Percentiles rank a stretch among this genome's conserved stretches.
Conservation (phyloP, 164 flowering plant species). For the Tetracentron sinense region DNA sequence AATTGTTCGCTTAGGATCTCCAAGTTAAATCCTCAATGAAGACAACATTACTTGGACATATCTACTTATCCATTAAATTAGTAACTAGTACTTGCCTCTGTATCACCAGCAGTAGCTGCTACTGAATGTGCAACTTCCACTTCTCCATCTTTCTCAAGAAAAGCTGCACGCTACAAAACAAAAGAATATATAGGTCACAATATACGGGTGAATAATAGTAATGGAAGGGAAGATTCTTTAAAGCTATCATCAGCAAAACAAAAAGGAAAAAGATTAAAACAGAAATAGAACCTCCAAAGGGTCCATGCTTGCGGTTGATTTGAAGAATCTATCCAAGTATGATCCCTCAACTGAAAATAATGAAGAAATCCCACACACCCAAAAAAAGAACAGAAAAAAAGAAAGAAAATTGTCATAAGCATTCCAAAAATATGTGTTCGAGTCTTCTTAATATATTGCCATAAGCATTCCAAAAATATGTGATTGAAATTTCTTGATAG, state of each 20-base stretch:
- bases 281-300: slow-evolving; percentile 57
- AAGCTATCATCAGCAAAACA: not conserved
- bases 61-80: not conserved
- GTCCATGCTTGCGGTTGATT: slow-evolving; percentile 68
- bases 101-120: slow-evolving; percentile 95
- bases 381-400: slow-evolving; percentile 13
- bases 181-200: not conserved
- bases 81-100: slow-evolving; percentile 49
- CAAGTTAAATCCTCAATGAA: too few relatives aligned
- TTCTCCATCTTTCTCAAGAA: slow-evolving; percentile 84
- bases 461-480: not conserved
- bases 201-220: not conserved
- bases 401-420: not conserved
- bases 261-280: not conserved
- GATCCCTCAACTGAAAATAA: slow-evolving; percentile 67
- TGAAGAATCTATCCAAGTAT: slow-evolving; percentile 79
- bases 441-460: not conserved
- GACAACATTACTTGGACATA: not conserved
- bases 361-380: too few relatives aligned
- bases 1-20: too few relatives aligned
- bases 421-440: not conserved
- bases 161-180: slow-evolving; percentile 71
- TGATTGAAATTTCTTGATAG: not conserved
- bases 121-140: slow-evolving; percentile 94
- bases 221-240: not conserved